phyloP scores from a whole-genome alignment of 805 yeast genomes.

The Jamesozyma hellenica region DNA sequence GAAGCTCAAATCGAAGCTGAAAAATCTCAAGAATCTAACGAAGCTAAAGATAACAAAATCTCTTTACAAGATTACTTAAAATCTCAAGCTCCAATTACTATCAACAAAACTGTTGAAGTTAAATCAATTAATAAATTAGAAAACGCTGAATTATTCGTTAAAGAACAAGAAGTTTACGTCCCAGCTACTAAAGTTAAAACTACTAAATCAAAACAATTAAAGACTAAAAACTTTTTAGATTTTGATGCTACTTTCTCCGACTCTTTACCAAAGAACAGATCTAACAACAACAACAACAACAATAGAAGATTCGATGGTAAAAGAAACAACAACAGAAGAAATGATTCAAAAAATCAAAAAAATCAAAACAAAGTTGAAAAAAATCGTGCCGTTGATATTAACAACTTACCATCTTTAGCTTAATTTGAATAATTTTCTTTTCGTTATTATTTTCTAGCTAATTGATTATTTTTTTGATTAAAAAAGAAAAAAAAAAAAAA shows the following conservation, averaged over 20 bases:
- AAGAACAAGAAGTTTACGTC: constrained; percentile 51
- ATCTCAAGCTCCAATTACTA: constrained; percentile 15
- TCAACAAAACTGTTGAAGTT: constrained; percentile 17
- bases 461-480: too few species aligned
- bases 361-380: constrained; percentile 22
- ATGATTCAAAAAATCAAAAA: constrained; percentile 28
- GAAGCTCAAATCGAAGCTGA: constrained; percentile 53
- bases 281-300: constrained; percentile 10
- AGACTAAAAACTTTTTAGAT: constrained; percentile 73
- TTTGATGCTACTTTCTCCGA: constrained; percentile 65
- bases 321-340: constrained; percentile 18
- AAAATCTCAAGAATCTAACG: constrained; percentile 35
- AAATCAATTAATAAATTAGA: constrained; percentile 32
- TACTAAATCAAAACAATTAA: constrained; percentile 59
- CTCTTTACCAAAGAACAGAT: constrained; percentile 33
- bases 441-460: too few species aligned
- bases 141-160: constrained; percentile 52
- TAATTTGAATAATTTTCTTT: too few species aligned
- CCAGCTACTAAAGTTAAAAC: constrained; percentile 57
- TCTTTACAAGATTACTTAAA: constrained; percentile 83
- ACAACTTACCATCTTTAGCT: constrained; percentile 66
- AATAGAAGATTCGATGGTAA: constrained; percentile 8
- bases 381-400: constrained; percentile 41
- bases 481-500: too few species aligned
- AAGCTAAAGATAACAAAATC: constrained; percentile 37